A percentile compares a stretch with the other conserved stretches of the same genome.
These are phyloP conservation scores for Trebouxiophyceae sp. DNA, from an alignment of 163 green algal species.

Conservation along the genomic window DNA sequence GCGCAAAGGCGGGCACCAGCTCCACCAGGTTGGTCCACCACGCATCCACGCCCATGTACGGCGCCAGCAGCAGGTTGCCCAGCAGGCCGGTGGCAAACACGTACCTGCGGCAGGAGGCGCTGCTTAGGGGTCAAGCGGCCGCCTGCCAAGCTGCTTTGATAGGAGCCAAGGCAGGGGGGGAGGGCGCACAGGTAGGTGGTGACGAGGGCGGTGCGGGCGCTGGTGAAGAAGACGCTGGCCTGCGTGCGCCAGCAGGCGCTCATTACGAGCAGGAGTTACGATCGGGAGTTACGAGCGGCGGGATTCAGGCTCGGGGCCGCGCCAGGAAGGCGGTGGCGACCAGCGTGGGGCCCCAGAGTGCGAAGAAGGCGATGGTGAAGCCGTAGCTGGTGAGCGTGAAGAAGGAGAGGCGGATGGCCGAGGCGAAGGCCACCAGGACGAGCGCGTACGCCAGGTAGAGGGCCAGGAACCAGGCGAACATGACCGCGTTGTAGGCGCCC, in stretches of 20 bases:
- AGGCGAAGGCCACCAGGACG: slow-evolving; percentile 71
- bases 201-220: slow-evolving; percentile 40
- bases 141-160: no score
- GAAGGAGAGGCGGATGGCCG: slow-evolving; percentile 58
- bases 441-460: slow-evolving; percentile 65
- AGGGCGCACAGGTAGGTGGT: slow-evolving; percentile 57
- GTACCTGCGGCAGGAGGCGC: no score
- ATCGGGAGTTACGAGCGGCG: background rate
- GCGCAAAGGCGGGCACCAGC: slow-evolving; percentile 70
- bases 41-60: slow-evolving; percentile 2
- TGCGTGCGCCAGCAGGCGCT: slow-evolving; percentile 39
- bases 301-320: background rate
- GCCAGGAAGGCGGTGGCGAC: slow-evolving; percentile 33
- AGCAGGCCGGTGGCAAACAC: slow-evolving; percentile 61
- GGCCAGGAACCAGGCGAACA: slow-evolving; percentile 57
- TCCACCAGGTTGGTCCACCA: slow-evolving; percentile 39
- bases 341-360: slow-evolving; percentile 73
- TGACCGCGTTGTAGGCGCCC: slow-evolving; percentile 46
- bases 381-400: slow-evolving; percentile 55
- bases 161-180: no score
- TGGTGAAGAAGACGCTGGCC: slow-evolving; percentile 64
- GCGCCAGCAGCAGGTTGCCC: slow-evolving; percentile 24
- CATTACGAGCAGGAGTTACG: background rate
- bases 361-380: slow-evolving; percentile 58
- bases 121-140: no score